Evolutionary conservation across 2,329 filamentous ascomycete species (phyloP), one percentile per base, ranked within the genome.

Genomic region (Alternaria sp.): DNA sequence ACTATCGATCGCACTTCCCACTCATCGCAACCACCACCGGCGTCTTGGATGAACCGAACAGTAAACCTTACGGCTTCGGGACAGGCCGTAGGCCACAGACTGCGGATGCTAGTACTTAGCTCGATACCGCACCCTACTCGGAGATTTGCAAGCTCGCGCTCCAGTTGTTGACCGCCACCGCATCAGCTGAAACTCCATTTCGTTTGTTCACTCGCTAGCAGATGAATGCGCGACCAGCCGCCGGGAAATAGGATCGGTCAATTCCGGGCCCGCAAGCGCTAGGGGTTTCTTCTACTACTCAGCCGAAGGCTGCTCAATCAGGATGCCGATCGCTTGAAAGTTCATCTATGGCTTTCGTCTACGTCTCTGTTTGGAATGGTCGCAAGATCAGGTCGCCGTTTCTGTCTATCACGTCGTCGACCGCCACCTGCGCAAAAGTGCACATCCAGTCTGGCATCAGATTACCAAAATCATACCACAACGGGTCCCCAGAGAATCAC

Each of bases 261-360:
- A 25, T 56, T 27, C 20, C n/a, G 18, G 27, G 16, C 27, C 44
- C 27, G 12, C 44, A 40, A 32, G n/a, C 43, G 32, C 54, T 56
- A 56, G 44, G 38, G 32, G 28, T n/a, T 48, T 20, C 51, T 40
- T 46, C 32, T 28, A 49, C 54, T 49, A 27, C 34, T 54, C 34
- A 38, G 18, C 54, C 43, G 38, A 27, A 28, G 30, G 32, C 51
- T 38, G 48, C 50, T 60, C 11, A 22, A 62, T 60, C 32, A 45
- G 53, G 45, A 38, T 45, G 51, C n/a, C 45, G 57, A 63, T 59
- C 60, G 48, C 56, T 41, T 46, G 22, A 20, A 28, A 44, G 43
- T 52, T 36, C 14, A 12, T 50, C 32, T n/a, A 27, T 50, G 30
- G 46, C 46, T 50, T 50, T 40, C 34, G 43, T 44, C 38, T 11